Evolutionary conservation across 331 rosid species (phyloP).

Genomic region (Saraca asoca): DNA sequence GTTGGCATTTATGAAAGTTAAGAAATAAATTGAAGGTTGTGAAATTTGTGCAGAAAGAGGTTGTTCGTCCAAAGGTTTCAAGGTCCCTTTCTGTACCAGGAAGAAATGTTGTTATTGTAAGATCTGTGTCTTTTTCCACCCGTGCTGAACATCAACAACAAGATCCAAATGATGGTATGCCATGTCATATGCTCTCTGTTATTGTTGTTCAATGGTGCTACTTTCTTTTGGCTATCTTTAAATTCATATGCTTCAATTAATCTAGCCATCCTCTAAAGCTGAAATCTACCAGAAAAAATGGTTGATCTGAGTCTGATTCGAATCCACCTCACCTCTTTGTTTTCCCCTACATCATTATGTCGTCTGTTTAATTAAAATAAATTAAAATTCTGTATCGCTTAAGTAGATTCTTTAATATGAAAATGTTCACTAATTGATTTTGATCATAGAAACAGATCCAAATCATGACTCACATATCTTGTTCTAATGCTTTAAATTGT

Average conservation of each 20-base stretch:
- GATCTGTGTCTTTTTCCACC: constrained; percentile 72
- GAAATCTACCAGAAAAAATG: constrained; percentile 10
- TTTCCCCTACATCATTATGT: not conserved
- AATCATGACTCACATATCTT: not conserved
- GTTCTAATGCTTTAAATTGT: constrained; percentile 1
- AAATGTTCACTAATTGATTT: constrained; percentile 12
- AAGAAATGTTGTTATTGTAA: constrained; percentile 69
- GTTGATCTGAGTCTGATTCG: not conserved
- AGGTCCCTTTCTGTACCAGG: constrained; percentile 91
- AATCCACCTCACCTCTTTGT: not conserved
- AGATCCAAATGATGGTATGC: constrained; percentile 69
- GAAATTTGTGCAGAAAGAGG: constrained; percentile 67
- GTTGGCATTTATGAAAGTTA: not conserved
- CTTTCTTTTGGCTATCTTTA: constrained; percentile 22
- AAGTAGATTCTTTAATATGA: constrained; percentile 19
- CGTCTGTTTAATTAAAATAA: constrained; percentile 3
- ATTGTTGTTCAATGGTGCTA: constrained; percentile 25
- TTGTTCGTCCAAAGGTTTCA: constrained; percentile 59
- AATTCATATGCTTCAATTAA: constrained; percentile 23
- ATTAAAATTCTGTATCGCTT: not conserved
- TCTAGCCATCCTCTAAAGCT: constrained; percentile 16
- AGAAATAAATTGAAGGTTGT: constrained; percentile 12
- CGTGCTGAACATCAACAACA: constrained; percentile 49
- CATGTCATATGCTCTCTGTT: constrained; percentile 21
- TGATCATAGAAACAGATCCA: constrained; percentile 4